Evolutionary conservation across 2,329 filamentous ascomycete species (phyloP), one percentile per base, ranked within the genome.

Genomic region (Trichoderma afroharzianum): DNA sequence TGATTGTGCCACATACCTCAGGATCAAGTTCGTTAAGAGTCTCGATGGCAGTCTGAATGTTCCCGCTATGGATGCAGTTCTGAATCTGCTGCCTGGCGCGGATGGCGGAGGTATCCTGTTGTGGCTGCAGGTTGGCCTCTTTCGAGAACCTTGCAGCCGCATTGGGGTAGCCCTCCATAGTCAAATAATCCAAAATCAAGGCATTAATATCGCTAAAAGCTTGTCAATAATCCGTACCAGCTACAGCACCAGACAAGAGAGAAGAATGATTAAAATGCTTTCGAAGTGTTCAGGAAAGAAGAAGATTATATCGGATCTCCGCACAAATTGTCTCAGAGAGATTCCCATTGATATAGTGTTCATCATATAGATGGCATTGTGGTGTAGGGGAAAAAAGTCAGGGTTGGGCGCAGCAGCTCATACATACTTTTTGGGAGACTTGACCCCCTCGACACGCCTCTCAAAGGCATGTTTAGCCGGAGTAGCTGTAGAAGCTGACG

Each of bases 271-370:
- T 11, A 21, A 21, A 47, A 36, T n/a, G 71, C 47, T 59, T 67
- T 58, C 18, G 28, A 18, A 28, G n/a, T 30, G 50, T 28, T 69
- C 68, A 80, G 90, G 87, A 88, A 84, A 90, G 90, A 93, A 91
- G 78, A 81, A 80, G 59, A 62, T 76, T 73, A 81, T 81, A 93
- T 91, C 87, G 84, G 82, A 90, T 94, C 90, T 99, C 96, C 92
- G 93, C 96, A 99, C 88, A 83, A 81, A 84, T 85, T 89, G 62
- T 88, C 93, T 98, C 93, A 92, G 96, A 99, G 97, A 99, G 96
- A 99, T 99, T 99, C 96, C 96, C 96, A 99, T 97, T 97, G 91
- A 93, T 91, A 91, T 87, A 84, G 84, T 87, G 86, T 93, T 97
- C 95, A 97, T 97, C 86, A 90, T 85, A 77, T 84, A 75, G 75